Base-by-base conservation (phyloP, 768 basidiomycete species). In the Suillus sp. region DNA sequence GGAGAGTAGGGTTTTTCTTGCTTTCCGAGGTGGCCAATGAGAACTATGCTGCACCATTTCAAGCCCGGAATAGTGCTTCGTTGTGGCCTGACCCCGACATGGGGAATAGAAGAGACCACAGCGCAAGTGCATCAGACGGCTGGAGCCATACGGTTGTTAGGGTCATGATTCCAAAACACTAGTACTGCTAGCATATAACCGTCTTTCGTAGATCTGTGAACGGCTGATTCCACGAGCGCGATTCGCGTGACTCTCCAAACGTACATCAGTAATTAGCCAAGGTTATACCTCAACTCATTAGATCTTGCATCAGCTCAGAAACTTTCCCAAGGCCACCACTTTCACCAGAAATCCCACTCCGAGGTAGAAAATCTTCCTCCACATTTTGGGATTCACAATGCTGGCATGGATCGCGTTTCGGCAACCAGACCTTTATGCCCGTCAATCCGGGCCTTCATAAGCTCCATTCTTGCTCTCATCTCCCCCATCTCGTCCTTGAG, bases 381-480 rank as follows among this genome's bases (percentile, higher is more conserved):
- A 50, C 16, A n/a, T 11, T 53, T 38, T 11, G 10, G 18, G 18
- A 40, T 40, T 57, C 40, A 57, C 25, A 65, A 59, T 16, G 53
- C 47, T 35, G 82, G 74, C 67, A 83, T 83, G 45, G 78, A 73
- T 59, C 81, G 78, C 4, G 83, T 79, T 60, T 84, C 83, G 57
- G 81, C 80, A 25, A 85, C 66, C 47, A 81, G 67, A 4, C 79
- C 79, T 4, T 71, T 76, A 54, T 77, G 75, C 10, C 85, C 85
- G 60, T 78, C 83, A 55, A 83, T 74, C 67, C 86, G 84, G 55
- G 79, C 82, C 67, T 84, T 89, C 68, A 92, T 72, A 25, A 86
- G 69, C 68, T 92, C 90, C 13, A 92, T 79, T 81, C 89, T 91
- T 27, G 85, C 88, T 62, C 81, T 81, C 74, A 92, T 73, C 68